Evolutionary conservation across 371 early-diverging fungal genomes (phyloP), one percentile per base, ranked within the genome.

Genomic region (Entomophthora muscae): DNA sequence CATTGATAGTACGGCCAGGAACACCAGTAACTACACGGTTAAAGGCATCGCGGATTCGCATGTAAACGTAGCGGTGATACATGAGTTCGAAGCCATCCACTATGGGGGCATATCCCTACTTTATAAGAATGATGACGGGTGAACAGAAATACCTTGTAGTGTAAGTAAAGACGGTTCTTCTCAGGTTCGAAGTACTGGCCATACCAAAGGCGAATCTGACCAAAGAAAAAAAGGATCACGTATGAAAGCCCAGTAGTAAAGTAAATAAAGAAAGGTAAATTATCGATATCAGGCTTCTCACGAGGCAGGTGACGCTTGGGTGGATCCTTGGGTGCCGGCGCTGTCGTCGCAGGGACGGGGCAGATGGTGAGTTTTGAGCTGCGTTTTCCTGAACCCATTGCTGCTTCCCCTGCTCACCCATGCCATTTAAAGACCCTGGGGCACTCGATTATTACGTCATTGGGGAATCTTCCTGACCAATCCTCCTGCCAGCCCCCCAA

Each of bases 21-120:
- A 95, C 93, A 53, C 91, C 87, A 22, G 92, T 91, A 64, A 98
- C 92, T 21, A 99, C 98, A 12, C 98, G 83, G 71, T 96, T 94
- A 78, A 93, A 98, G 71, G 89, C 91, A 78, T 99, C 99, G 33
- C 90, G 82, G 68, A 98, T 94, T 58, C 99, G 85, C 60, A 79
- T 75, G 73, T 98, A 98, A 56, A 98, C 75, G 64, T 93, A 84
- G 63, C 99, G 80, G 56, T 88, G 90, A 79, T 93, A 99, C 76
- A 99, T 94, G 68, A 92, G 92, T 68, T 98, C 93, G 80, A 98
- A 90, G 71, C 93, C 92, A 60, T 91, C 85, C 63, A 89, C 85
- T 69, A 93, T 69, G 66, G 98, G 89, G 51, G 97, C 93, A 75
- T 85, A 83, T 42, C 92, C 89, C 85, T 84, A 68, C 24, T 42